Evolutionary conservation across 1,284 basidiomycete genomes (phyloP), one percentile per base, ranked within the genome.

Genomic region (Pisolithus thermaeus): DNA sequence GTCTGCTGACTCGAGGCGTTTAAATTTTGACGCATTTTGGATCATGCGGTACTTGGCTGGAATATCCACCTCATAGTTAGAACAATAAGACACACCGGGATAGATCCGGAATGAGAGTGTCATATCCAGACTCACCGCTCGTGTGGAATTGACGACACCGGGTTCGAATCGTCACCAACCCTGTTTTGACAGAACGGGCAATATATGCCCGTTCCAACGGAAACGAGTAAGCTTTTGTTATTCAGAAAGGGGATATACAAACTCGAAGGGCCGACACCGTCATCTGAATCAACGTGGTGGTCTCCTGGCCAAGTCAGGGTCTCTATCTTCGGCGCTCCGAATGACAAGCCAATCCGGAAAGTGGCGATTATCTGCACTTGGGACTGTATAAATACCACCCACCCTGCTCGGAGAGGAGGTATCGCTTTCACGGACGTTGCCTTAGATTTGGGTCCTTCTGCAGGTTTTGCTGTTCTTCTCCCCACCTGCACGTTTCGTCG

Each of bases 391-490:
- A 49, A 49, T 49, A 49, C 39, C 22, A 18, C 22, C 28, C 25
- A n/a, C 39, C 47, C 22, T 9, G n/a, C 39, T 43, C 8, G 22
- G 27, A 43, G n/a, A 41, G 27, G 9, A 30, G 27, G 12, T 12
- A 25, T 22, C 32, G 27, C 38, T 12, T 37, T n/a, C 28, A 25
- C 47, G 25, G 30, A 22, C 35, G 12, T 50, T 27, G 27, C 40
- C 41, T 8, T 3, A 9, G 28, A 16, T n/a, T 22, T 44, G 14
- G n/a, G 27, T 20, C 25, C 32, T 47, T 54, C 54, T 53, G 45
- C 50, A 61, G 56, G 62, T 62, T 55, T 49, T 47, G 48, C 45
- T 53, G 12, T n/a, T 52, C 47, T 56, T 45, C 51, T 55, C 51
- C 42, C 51, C 36, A 49, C 30, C 54, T 53, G 28, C 18, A 7